phyloP scores from a whole-genome alignment of 2,329 filamentous ascomycete species.

The Verticillium nubilum region DNA sequence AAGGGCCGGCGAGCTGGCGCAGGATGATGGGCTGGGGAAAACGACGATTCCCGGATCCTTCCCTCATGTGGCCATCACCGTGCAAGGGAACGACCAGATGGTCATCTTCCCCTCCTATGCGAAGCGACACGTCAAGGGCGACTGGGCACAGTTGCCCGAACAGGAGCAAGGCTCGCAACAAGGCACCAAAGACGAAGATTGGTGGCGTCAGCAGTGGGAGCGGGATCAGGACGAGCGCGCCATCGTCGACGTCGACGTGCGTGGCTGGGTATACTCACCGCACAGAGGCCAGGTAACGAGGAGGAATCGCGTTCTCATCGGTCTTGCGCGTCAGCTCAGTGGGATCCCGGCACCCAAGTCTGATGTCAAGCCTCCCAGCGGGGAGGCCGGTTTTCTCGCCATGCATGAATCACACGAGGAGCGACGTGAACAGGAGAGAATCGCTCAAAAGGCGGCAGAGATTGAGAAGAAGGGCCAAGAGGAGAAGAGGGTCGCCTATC shows the following conservation, averaged over 20 bases:
- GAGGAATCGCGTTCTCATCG: slow-evolving; percentile 81
- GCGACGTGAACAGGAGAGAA: slow-evolving; percentile 55
- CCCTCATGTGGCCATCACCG: slow-evolving; percentile 75
- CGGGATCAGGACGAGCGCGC: slow-evolving; percentile 76
- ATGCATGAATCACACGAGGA: slow-evolving; percentile 41
- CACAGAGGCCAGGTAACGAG: slow-evolving; percentile 79
- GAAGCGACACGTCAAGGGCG: slow-evolving; percentile 57
- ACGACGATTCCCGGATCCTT: slow-evolving; percentile 68
- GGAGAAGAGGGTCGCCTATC: slow-evolving; percentile 65
- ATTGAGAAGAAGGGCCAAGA: slow-evolving; percentile 68
- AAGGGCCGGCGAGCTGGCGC: slow-evolving; percentile 28
- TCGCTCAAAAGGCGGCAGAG: slow-evolving; percentile 68
- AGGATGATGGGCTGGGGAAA: slow-evolving; percentile 22
- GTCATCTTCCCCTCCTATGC: slow-evolving; percentile 94
- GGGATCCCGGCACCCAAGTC: slow-evolving; percentile 69
- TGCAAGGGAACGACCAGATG: slow-evolving; percentile 83
- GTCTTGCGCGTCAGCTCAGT: slow-evolving; percentile 79
- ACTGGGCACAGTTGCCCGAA: slow-evolving; percentile 23
- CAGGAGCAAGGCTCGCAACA: slow-evolving; percentile 23
- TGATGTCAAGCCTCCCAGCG: slow-evolving; percentile 3
- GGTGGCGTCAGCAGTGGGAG: slow-evolving; percentile 76
- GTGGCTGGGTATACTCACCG: slow-evolving; percentile 91
- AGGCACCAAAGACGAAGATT: slow-evolving; percentile 58
- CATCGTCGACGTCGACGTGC: slow-evolving; percentile 87
- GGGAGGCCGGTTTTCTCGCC: slow-evolving; percentile 3